Evolutionary conservation across 176 grass and related monocot species (phyloP).

Genomic region (Thalia dealbata): DNA sequence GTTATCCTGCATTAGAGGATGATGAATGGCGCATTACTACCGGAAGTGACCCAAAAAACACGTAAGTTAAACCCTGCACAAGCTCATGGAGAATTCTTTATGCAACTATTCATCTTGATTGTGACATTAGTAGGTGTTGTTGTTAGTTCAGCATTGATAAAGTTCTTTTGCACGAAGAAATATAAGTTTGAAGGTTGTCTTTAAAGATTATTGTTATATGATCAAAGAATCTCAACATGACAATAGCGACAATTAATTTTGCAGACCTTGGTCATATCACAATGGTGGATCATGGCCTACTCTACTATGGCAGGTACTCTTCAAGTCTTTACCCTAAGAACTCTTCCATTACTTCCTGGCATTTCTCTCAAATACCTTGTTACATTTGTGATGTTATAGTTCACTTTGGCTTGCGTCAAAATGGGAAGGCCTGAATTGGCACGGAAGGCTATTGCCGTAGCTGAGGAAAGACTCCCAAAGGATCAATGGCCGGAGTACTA

Average conservation of each 20-base stretch:
- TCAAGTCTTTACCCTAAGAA: background rate
- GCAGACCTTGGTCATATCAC: conserved; percentile 91
- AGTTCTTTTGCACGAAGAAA: background rate
- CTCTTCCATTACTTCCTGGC: background rate
- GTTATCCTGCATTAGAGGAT: conserved; percentile 33
- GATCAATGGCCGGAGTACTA: conserved; percentile 44
- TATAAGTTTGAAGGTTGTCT: background rate
- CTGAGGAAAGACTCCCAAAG: conserved; percentile 2
- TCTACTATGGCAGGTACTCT: conserved; percentile 77
- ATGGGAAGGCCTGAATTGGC: conserved; percentile 19
- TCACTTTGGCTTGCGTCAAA: conserved; percentile 18
- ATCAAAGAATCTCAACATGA: background rate
- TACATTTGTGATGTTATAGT: conserved; percentile 8
- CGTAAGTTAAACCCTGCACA: conserved; percentile 18
- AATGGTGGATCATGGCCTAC: conserved; percentile 97
- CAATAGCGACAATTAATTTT: conserved; percentile 1
- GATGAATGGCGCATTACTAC: conserved; percentile 47
- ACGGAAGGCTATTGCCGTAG: conserved; percentile 2
- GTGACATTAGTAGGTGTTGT: background rate
- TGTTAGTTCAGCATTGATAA: background rate
- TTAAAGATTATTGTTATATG: background rate
- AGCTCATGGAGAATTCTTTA: background rate
- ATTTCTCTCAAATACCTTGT: background rate
- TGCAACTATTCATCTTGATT: background rate
- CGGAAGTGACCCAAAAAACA: conserved; percentile 40